phyloP scores from a whole-genome alignment of 352 stramenopile genomes.

The Phytophthora meadii region DNA sequence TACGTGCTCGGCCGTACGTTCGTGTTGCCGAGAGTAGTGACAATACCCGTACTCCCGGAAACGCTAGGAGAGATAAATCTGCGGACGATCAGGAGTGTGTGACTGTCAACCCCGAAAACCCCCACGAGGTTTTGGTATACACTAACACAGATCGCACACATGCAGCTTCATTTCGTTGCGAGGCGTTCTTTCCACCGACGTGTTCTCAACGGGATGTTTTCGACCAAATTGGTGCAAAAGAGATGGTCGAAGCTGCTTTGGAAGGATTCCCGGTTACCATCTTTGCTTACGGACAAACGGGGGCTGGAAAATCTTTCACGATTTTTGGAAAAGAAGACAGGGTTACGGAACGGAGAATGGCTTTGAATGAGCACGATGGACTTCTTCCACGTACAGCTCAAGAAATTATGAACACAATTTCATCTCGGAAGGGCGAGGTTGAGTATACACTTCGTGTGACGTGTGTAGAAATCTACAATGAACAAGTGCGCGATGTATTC shows the following conservation, averaged over 20 bases:
- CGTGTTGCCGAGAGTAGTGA: neutral
- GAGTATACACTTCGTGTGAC: slow-evolving; percentile 71
- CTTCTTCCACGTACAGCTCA: slow-evolving; percentile 59
- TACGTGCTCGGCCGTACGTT: slow-evolving; percentile 59
- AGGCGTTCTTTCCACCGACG: slow-evolving; percentile 52
- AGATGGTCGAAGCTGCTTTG: slow-evolving; percentile 60
- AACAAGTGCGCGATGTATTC: slow-evolving; percentile 72
- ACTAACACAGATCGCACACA: slow-evolving; percentile 35
- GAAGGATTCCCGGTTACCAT: slow-evolving; percentile 77
- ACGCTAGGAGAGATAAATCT: slow-evolving; percentile 5
- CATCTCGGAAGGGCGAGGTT: slow-evolving; percentile 39
- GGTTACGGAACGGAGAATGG: slow-evolving; percentile 34
- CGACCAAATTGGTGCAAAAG: slow-evolving; percentile 43
- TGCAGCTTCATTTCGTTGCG: slow-evolving; percentile 71
- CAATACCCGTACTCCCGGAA: neutral
- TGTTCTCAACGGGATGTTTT: slow-evolving; percentile 66
- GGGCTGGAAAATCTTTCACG: slow-evolving; percentile 76
- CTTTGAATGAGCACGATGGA: slow-evolving; percentile 46
- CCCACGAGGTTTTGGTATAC: slow-evolving; percentile 54
- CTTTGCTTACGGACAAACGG: slow-evolving; percentile 80
- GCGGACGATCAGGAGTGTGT: slow-evolving; percentile 37
- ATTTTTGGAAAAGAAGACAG: slow-evolving; percentile 76
- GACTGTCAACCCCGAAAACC: slow-evolving; percentile 42
- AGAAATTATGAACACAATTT: slow-evolving; percentile 62
- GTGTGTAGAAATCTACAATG: slow-evolving; percentile 85